A percentile compares a stretch with the other conserved stretches of the same genome.
Evolutionary conservation across 2,329 filamentous ascomycete species (phyloP).

Genomic region (Xenoacremonium recifei): DNA sequence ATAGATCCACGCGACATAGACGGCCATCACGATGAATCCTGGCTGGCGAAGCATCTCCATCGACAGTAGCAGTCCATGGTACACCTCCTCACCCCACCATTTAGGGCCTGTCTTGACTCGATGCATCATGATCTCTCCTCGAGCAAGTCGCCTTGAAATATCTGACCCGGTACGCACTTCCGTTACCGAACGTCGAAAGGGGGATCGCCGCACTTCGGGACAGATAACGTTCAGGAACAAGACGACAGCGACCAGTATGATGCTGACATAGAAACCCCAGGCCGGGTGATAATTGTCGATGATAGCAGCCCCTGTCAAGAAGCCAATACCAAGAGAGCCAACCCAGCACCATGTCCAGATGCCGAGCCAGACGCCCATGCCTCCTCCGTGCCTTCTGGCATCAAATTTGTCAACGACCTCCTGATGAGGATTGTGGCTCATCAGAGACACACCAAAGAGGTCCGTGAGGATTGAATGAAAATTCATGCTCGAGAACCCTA

Average conservation of each 20-base stretch:
- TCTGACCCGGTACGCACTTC: conserved; percentile 57
- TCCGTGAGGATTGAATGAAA: conserved; percentile 70
- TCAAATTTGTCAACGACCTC: conserved; percentile 67
- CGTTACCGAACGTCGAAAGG: conserved; percentile 65
- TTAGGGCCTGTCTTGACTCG: conserved; percentile 67
- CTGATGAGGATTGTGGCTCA: conserved; percentile 70
- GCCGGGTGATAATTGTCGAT: conserved; percentile 63
- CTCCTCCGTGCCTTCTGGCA: conserved; percentile 71
- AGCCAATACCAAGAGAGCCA: conserved; percentile 69
- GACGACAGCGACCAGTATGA: conserved; percentile 63
- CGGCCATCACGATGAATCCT: conserved; percentile 67
- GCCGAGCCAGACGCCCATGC: conserved; percentile 77
- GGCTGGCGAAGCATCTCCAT: conserved; percentile 71
- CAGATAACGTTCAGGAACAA: conserved; percentile 68
- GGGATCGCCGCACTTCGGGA: conserved; percentile 69
- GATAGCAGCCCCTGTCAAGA: conserved; percentile 67
- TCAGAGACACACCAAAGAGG: conserved; percentile 73
- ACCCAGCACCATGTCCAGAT: conserved; percentile 78
- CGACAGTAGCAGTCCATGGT: conserved; percentile 65
- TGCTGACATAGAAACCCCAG: conserved; percentile 75
- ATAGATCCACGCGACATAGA: conserved; percentile 79
- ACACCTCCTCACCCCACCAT: conserved; percentile 77
- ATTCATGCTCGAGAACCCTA: conserved; percentile 78
- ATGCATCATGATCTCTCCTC: conserved; percentile 76
- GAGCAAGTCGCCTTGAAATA: conserved; percentile 58